These are phyloP conservation scores for Tuber brumale DNA, from an alignment of 495 filamentous ascomycete species.

Conservation along the genomic window DNA sequence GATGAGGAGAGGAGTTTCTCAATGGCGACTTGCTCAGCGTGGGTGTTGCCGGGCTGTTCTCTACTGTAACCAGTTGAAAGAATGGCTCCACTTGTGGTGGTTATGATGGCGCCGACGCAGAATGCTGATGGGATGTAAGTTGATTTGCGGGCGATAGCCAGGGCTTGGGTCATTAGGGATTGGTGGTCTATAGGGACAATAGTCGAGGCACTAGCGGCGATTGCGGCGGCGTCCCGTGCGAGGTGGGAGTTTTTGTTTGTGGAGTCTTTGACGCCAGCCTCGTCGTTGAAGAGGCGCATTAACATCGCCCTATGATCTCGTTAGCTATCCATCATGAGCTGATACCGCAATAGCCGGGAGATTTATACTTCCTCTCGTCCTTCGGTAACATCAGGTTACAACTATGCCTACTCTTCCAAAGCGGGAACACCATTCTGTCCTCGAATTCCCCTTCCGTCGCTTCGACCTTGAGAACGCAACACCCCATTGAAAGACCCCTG, in stretches of 20 bases:
- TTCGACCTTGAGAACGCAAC: constrained; percentile 76
- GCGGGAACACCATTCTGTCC: constrained; percentile 76
- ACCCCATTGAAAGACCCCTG: constrained; percentile 73
- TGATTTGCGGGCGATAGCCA: constrained; percentile 67
- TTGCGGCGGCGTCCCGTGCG: neutral
- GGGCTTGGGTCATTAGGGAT: constrained; percentile 63
- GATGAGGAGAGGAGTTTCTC: constrained; percentile 57
- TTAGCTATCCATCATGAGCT: neutral
- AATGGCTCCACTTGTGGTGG: constrained; percentile 57
- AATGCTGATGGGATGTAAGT: constrained; percentile 85
- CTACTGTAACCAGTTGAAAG: constrained; percentile 85
- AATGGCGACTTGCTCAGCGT: constrained; percentile 89
- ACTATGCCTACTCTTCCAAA: constrained; percentile 82
- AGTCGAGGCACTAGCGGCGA: too few species aligned
- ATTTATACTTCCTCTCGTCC: constrained; percentile 63
- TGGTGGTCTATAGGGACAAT: constrained; percentile 51
- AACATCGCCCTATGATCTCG: constrained; percentile 61
- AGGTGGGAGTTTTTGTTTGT: constrained; percentile 45
- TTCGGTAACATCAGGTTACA: constrained; percentile 96
- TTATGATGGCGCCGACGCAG: constrained; percentile 79
- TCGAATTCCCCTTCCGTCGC: constrained; percentile 62
- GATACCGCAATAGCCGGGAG: neutral
- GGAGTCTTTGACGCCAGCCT: constrained; percentile 58
- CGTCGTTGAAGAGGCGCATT: constrained; percentile 81
- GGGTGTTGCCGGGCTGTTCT: constrained; percentile 86